Conservation (phyloP, 225 moss, liverwort and hornwort genomes). For the Lunularia cruciata region DNA sequence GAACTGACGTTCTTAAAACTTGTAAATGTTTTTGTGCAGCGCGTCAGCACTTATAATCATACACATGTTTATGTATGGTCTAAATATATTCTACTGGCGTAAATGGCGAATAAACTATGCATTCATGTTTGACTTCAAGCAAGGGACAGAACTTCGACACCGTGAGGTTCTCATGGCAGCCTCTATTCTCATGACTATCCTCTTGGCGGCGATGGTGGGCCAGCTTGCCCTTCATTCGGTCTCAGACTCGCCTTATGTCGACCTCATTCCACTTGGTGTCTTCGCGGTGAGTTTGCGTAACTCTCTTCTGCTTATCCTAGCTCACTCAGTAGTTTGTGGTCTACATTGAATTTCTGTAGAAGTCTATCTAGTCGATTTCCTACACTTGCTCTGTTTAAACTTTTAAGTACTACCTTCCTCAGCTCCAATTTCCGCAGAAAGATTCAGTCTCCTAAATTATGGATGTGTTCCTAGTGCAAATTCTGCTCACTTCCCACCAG, state of each 20-base stretch:
- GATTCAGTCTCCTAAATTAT: no score
- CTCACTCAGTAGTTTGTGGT: no score
- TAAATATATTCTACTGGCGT: constrained; percentile 63
- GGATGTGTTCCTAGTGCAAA: no score
- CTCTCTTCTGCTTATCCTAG: no score
- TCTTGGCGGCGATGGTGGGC: constrained; percentile 51
- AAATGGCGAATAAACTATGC: constrained; percentile 59
- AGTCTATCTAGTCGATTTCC: no score
- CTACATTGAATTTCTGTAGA: no score
- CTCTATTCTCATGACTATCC: constrained; percentile 49
- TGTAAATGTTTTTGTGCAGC: background rate
- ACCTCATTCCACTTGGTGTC: constrained; percentile 38
- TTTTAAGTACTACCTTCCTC: no score
- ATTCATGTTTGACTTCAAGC: constrained; percentile 65
- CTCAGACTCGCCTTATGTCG: constrained; percentile 36
- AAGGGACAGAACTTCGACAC: constrained; percentile 58
- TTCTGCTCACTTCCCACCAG: no score
- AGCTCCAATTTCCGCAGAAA: no score
- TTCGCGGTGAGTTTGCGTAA: constrained; percentile 43
- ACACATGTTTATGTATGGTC: constrained; percentile 74
- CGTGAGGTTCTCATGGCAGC: constrained; percentile 58
- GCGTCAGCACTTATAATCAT: constrained; percentile 52
- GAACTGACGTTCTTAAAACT: background rate
- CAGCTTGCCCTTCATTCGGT: constrained; percentile 52
- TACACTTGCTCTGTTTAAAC: no score